A percentile compares a stretch with the other conserved stretches of the same genome.
Conservation (phyloP, 495 filamentous ascomycete genomes). For the Trichodelitschia bisporula region DNA sequence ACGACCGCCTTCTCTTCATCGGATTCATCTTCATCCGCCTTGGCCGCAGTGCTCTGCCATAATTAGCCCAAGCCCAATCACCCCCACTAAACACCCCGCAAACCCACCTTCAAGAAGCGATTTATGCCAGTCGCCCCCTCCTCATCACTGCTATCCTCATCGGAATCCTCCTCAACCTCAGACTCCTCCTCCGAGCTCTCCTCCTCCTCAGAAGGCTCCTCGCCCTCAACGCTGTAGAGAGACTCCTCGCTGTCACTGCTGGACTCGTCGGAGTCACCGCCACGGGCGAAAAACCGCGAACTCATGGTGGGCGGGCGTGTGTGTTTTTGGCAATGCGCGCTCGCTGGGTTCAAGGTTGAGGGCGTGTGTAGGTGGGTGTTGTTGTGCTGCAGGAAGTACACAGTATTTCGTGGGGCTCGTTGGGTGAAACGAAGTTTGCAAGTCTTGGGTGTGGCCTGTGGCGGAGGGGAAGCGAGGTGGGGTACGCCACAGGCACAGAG, state of each 20-base stretch:
- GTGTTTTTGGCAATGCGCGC: no score
- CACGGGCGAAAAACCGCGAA: slow-evolving; percentile 94
- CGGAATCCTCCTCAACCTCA: slow-evolving; percentile 28
- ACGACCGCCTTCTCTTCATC: slow-evolving; percentile 62
- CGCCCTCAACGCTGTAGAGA: slow-evolving; percentile 56
- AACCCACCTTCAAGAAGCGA: slow-evolving; percentile 56
- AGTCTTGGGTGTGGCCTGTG: no score
- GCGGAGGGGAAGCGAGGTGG: no score
- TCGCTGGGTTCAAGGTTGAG: no score
- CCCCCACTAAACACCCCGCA: no score
- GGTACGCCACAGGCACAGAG: no score
- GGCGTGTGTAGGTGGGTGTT: no score
- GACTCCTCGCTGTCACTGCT: slow-evolving; percentile 87
- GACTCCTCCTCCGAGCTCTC: slow-evolving; percentile 18
- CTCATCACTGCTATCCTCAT: slow-evolving; percentile 26
- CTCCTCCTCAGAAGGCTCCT: slow-evolving; percentile 22
- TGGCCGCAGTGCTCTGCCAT: no score
- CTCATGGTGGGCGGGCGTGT: slow-evolving; percentile 29
- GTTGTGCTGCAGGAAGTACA: no score
- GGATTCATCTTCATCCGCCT: slow-evolving; percentile 35
- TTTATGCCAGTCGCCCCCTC: slow-evolving; percentile 45
- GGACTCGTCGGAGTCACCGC: slow-evolving; percentile 66
- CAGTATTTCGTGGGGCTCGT: no score
- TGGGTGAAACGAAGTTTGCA: no score
- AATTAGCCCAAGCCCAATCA: no score